Percentiles rank a stretch among this genome's conserved stretches.
These are phyloP conservation scores for Pyrenopolyporus hunteri DNA, from an alignment of 495 filamentous ascomycete species.

Conservation along the genomic window DNA sequence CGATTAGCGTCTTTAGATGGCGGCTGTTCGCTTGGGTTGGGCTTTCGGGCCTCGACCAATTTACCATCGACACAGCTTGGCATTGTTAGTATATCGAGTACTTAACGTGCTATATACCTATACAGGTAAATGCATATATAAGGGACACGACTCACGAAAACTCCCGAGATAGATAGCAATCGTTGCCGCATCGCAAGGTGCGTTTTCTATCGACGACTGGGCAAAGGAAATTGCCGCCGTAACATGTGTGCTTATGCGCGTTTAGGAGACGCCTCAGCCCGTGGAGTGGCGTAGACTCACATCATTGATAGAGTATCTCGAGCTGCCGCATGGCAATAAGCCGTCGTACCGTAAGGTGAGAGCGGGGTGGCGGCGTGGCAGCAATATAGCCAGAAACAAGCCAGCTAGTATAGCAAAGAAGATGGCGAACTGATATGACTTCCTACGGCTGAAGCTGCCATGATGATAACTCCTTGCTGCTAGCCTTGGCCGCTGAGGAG, in stretches of 20 bases:
- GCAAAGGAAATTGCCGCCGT: conserved; percentile 48
- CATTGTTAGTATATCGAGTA: conserved; percentile 10
- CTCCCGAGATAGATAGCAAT: conserved; percentile 47
- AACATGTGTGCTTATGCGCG: conserved; percentile 51
- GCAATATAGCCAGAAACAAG: conserved; percentile 21
- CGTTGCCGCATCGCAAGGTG: conserved; percentile 47
- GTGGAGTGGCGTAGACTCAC: conserved; percentile 26
- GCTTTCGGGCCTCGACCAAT: conserved; percentile 34
- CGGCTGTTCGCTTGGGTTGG: conserved; percentile 1
- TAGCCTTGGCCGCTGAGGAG: conserved; percentile 1
- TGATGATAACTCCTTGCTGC: background rate
- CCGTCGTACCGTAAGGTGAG: background rate
- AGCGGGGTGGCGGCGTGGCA: conserved; percentile 3
- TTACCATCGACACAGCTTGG: conserved; percentile 35
- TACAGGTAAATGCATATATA: background rate
- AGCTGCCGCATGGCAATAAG: conserved; percentile 46
- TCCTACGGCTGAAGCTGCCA: conserved; percentile 5
- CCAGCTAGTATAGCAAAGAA: conserved; percentile 25
- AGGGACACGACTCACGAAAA: conserved; percentile 40
- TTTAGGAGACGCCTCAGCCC: background rate
- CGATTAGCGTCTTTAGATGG: conserved; percentile 3
- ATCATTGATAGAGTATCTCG: conserved; percentile 45
- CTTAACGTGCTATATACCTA: background rate
- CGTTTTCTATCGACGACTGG: conserved; percentile 46
- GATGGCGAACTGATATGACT: conserved; percentile 14